Percentiles rank a stretch among this genome's conserved stretches.
These are phyloP conservation scores for Hericium rajendrae DNA, from an alignment of 768 basidiomycete genomes.

Conservation along the genomic window DNA sequence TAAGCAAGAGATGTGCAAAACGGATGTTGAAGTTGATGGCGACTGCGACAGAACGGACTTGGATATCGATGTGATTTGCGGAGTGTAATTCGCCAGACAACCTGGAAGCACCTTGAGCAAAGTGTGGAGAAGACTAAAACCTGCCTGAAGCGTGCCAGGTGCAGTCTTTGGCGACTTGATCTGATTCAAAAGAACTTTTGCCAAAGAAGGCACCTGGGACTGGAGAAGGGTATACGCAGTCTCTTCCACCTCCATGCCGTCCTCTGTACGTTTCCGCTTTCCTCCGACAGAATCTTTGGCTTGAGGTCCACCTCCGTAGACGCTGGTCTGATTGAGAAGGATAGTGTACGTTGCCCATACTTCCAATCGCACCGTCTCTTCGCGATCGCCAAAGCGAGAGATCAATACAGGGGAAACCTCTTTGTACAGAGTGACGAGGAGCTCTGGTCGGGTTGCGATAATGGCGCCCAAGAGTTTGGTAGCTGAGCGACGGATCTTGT, in stretches of 20 bases:
- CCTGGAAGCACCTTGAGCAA: constrained; percentile 78
- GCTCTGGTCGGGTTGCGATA: constrained; percentile 84
- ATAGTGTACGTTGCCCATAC: constrained; percentile 80
- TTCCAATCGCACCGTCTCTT: constrained; percentile 89
- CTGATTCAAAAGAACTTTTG: constrained; percentile 79
- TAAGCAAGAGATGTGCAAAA: constrained; percentile 74
- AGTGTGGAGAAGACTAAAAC: constrained; percentile 69
- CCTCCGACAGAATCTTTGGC: constrained; percentile 41
- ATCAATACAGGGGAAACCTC: constrained; percentile 83
- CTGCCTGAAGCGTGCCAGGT: constrained; percentile 72
- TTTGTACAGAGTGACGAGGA: constrained; percentile 69
- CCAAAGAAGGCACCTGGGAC: constrained; percentile 65
- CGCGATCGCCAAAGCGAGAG: constrained; percentile 87
- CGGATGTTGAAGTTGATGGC: constrained; percentile 67
- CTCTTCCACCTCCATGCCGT: constrained; percentile 65
- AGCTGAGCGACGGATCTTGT: constrained; percentile 91
- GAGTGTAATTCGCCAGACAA: constrained; percentile 61
- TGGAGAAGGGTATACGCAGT: constrained; percentile 65
- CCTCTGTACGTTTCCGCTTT: constrained; percentile 72
- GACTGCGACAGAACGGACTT: constrained; percentile 58
- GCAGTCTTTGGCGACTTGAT: constrained; percentile 74
- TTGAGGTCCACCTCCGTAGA: constrained; percentile 63
- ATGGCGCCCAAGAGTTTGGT: constrained; percentile 83
- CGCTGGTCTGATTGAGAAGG: constrained; percentile 74
- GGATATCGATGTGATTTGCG: constrained; percentile 52